A percentile compares a stretch with the other conserved stretches of the same genome.
phyloP scores from a whole-genome alignment of 768 basidiomycete genomes.

The Tricholomella constricta region DNA sequence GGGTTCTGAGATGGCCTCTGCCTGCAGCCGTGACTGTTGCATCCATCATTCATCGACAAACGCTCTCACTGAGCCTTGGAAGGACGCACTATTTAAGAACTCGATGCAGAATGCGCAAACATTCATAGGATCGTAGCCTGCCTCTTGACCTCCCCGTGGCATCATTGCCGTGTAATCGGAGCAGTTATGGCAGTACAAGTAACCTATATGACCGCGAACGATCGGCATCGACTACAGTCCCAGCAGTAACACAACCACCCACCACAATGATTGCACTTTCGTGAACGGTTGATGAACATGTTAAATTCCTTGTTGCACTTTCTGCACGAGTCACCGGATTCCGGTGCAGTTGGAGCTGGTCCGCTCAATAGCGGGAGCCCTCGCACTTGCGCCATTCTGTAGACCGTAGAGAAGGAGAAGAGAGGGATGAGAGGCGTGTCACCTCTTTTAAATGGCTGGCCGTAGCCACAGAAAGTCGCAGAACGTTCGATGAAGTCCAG shows the following conservation, averaged over 20 bases:
- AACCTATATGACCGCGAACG: constrained; percentile 45
- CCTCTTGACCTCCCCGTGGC: constrained; percentile 55
- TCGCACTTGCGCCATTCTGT: constrained; percentile 28
- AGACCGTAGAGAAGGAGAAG: not conserved
- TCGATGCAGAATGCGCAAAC: constrained; percentile 82
- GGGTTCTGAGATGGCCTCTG: constrained; percentile 51
- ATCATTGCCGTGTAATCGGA: constrained; percentile 77
- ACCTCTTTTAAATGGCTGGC: not conserved
- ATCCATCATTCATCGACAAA: constrained; percentile 2
- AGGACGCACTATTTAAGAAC: constrained; percentile 56
- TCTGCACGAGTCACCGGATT: constrained; percentile 47
- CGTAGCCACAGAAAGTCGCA: constrained; percentile 11
- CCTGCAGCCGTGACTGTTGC: constrained; percentile 69
- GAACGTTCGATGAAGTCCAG: constrained; percentile 13
- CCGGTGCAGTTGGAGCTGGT: constrained; percentile 44
- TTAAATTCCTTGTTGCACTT: constrained; percentile 78
- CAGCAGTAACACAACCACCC: constrained; percentile 22
- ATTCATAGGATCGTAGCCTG: constrained; percentile 63
- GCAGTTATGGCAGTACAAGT: constrained; percentile 71
- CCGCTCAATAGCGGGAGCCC: constrained; percentile 77
- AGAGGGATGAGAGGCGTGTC: not conserved
- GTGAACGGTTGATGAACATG: constrained; percentile 61
- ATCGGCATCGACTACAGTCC: constrained; percentile 4
- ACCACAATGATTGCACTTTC: constrained; percentile 79
- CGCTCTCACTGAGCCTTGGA: not conserved